Evolutionary conservation across 2,329 filamentous ascomycete species (phyloP).

Genomic region (Dothistroma septosporum): DNA sequence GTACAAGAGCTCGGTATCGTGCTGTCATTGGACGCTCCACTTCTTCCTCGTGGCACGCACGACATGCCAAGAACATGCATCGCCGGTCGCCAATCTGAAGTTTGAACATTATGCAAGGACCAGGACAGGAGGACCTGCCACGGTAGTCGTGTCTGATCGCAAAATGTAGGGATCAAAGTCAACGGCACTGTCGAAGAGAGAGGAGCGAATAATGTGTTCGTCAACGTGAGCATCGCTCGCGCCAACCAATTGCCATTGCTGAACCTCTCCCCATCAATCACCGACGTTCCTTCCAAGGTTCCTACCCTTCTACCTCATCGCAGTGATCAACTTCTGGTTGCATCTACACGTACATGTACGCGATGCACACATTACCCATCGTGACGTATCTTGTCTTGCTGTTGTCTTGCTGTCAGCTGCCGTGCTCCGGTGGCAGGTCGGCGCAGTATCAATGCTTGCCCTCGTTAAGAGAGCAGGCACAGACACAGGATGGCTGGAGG

Average conservation of each 20-base stretch:
- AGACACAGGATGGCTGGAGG: constrained; percentile 19
- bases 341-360: too few species aligned
- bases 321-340: too few species aligned
- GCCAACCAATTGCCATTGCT: too few species aligned
- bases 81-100: background rate
- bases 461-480: constrained; percentile 18
- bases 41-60: background rate
- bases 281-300: too few species aligned
- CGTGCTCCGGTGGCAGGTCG: background rate
- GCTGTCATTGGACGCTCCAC: background rate
- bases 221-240: too few species aligned
- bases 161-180: too few species aligned
- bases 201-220: too few species aligned
- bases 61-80: background rate
- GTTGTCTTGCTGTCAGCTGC: background rate
- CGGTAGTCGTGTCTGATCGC: too few species aligned
- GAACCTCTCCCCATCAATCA: too few species aligned
- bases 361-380: background rate
- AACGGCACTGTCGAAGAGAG: too few species aligned
- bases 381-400: background rate
- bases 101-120: background rate
- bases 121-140: too few species aligned
- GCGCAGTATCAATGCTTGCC: constrained; percentile 10
- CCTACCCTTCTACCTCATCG: too few species aligned
- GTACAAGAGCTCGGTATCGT: background rate